Conservation (phyloP, 169 alveolate species). For the Perkinsus marinus region DNA sequence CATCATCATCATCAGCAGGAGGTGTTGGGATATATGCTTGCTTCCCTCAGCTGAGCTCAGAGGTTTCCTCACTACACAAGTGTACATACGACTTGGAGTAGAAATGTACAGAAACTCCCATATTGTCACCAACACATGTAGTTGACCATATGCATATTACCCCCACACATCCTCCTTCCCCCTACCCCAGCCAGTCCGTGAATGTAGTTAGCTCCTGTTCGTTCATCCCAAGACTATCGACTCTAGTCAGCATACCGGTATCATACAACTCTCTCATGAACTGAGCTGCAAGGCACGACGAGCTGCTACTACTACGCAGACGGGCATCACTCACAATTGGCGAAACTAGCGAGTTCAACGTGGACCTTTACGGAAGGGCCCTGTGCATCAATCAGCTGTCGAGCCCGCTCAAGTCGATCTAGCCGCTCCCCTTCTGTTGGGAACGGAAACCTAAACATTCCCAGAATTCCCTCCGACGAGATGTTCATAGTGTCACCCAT, state of each 20-base stretch:
- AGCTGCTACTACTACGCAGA: background rate
- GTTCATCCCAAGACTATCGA: background rate
- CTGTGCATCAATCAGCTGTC: background rate
- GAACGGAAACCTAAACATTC: background rate
- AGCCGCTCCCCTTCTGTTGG: background rate
- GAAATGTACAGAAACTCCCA: too few species aligned
- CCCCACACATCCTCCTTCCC: too few species aligned
- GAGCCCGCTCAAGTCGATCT: background rate
- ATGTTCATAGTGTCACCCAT: background rate
- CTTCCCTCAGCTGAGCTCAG: too few species aligned
- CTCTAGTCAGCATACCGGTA: background rate
- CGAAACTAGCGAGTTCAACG: background rate
- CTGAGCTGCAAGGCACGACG: background rate
- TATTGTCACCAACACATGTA: too few species aligned
- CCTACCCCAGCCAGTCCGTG: background rate
- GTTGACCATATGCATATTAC: too few species aligned
- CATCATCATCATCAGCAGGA: too few species aligned
- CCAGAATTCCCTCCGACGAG: background rate
- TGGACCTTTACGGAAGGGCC: background rate
- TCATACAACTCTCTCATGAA: background rate
- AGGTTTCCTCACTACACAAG: too few species aligned
- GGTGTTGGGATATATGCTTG: too few species aligned
- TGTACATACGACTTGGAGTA: too few species aligned
- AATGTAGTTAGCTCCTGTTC: background rate
- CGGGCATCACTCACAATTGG: background rate